Base-by-base conservation (phyloP, 305 asterid species). In the Galium porrigens region DNA sequence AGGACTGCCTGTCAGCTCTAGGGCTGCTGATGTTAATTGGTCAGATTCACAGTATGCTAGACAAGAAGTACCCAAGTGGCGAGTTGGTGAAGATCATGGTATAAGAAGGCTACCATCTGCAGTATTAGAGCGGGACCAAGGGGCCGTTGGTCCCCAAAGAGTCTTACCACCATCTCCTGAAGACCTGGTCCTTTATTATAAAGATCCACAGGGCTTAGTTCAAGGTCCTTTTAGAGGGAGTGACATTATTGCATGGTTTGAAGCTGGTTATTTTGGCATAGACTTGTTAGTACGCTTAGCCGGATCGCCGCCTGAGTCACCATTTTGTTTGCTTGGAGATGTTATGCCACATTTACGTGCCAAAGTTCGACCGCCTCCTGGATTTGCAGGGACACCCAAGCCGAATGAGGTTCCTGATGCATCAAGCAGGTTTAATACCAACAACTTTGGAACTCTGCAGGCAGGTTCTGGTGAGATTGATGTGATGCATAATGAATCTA, bases 311-410 rank as follows among this genome's bases (percentile, higher is more conserved):
- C 74, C 79, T 39, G 87, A 82, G 60, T 74, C 82, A 17, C 92
- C 92, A 44, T 88, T 82, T 79, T 66, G 80, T 68, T 70, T 67
- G 44, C 94, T 88, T 64, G 96, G 96, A 58, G 92, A 88, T 77
- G 85, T 86, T 72, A 86, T 88, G 96, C 96, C 96, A 36, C 96
- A 86, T 70, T 76, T 88, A 73, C 85, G 88, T 60, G 88, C 94
- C 68, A 88, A 88, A 72, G 89, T 82, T 65, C 74, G 82, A 14
- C 94, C 96, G 58, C 96, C 96, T 57, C 96, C 94, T 71, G 96
- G 96, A 68, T 88, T 88, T 80, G 82, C 88, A 17, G 77, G 51
- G 51, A 17, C 51, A 44, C 51, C 86, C 57, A 88, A 86, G 80
- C 71, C 82, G n/a, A 82, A 73, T 51, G 94, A 83, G 63, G 60